Percentiles rank a stretch among this genome's conserved stretches.
phyloP scores from a whole-genome alignment of 441 rosid species.

The Melianthus villosus region DNA sequence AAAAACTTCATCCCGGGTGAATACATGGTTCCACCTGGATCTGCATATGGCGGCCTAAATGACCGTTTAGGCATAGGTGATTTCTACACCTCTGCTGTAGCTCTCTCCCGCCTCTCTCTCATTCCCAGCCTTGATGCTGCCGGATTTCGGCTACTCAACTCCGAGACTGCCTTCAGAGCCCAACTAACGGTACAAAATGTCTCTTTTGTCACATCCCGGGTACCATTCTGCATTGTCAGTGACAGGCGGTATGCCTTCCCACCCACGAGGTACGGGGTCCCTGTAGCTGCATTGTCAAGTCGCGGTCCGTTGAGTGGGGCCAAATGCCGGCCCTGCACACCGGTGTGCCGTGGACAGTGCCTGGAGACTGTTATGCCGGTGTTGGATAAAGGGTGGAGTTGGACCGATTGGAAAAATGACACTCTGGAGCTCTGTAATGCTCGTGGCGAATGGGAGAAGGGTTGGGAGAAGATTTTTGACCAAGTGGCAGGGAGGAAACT shows the following conservation, averaged over 20 bases:
- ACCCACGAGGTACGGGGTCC: conserved; percentile 47
- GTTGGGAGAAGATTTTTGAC: conserved; percentile 67
- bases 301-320: conserved; percentile 70
- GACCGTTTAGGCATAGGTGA: conserved; percentile 91
- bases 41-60: conserved; percentile 76
- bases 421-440: conserved; percentile 58
- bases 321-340: conserved; percentile 69
- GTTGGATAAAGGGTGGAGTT: conserved; percentile 51
- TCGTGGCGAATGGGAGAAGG: conserved; percentile 45
- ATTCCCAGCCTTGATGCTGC: conserved; percentile 48
- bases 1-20: conserved; percentile 37
- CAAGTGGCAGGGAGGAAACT: conserved; percentile 25
- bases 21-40: conserved; percentile 71
- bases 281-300: conserved; percentile 62
- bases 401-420: conserved; percentile 67
- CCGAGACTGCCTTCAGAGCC: conserved; percentile 73
- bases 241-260: conserved; percentile 66
- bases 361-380: conserved; percentile 33
- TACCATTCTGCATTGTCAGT: conserved; percentile 70
- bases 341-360: conserved; percentile 38
- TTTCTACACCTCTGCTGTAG: conserved; percentile 31
- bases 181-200: conserved; percentile 45
- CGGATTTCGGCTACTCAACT: conserved; percentile 48
- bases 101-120: conserved; percentile 73
- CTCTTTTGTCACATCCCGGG: conserved; percentile 22